phyloP scores from a whole-genome alignment of 139 green algal genomes.

The Asterochloris sp. region DNA sequence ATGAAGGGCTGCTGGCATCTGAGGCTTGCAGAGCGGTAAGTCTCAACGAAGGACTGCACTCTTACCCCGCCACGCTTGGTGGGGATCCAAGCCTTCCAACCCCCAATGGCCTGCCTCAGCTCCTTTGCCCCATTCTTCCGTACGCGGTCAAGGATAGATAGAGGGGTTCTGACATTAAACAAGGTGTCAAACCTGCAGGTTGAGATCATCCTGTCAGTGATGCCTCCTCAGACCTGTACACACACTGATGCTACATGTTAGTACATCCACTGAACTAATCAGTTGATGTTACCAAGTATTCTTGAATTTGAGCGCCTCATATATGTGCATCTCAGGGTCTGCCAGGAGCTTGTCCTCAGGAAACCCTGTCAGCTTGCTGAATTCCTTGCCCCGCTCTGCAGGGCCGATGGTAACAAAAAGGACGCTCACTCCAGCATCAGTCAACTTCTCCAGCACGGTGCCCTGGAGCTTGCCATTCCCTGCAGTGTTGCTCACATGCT shows the following conservation, averaged over 20 bases:
- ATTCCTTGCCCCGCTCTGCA: slow-evolving; percentile 56
- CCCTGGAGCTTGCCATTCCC: no score
- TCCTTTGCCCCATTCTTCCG: slow-evolving; percentile 52
- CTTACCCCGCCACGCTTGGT: slow-evolving; percentile 55
- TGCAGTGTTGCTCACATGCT: no score
- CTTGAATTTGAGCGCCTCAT: slow-evolving; percentile 67
- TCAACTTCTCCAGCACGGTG: slow-evolving; percentile 61
- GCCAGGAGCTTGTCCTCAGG: slow-evolving; percentile 67
- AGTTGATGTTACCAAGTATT: slow-evolving; percentile 23
- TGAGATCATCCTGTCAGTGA: background rate
- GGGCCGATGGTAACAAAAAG: slow-evolving; percentile 74
- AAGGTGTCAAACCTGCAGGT: no score
- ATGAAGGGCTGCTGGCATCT: background rate
- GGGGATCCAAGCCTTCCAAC: slow-evolving; percentile 73
- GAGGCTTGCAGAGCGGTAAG: background rate
- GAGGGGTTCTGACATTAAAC: slow-evolving; percentile 44
- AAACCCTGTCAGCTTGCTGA: slow-evolving; percentile 70
- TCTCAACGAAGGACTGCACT: background rate
- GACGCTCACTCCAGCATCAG: slow-evolving; percentile 53
- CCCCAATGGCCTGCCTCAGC: slow-evolving; percentile 35
- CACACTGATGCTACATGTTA: background rate
- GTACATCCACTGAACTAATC: no score
- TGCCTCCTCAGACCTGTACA: background rate
- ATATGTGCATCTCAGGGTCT: slow-evolving; percentile 71
- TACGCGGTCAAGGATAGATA: slow-evolving; percentile 52